Percentiles rank a stretch among this genome's conserved stretches.
Conservation (phyloP, 768 basidiomycete species). For the Boletus fagicola region DNA sequence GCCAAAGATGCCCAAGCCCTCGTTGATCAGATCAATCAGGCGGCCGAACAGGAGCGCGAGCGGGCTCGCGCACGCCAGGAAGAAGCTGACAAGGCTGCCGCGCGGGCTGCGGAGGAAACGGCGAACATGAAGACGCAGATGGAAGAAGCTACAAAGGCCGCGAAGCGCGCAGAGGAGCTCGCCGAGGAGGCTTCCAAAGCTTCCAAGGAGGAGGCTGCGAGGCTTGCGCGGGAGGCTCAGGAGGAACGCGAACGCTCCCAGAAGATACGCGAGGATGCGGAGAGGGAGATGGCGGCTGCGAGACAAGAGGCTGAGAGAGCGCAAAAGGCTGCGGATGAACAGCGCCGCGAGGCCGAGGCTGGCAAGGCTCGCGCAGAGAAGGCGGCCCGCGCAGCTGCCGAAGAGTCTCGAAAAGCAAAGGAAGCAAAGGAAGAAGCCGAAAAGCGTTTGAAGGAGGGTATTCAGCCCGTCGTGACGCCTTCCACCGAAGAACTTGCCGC, state of each 20-base stretch:
- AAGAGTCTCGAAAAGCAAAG: constrained; percentile 9
- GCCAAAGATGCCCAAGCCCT: constrained; percentile 7
- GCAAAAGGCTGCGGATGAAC: constrained; percentile 16
- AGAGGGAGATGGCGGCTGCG: constrained; percentile 12
- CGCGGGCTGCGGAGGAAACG: constrained; percentile 3
- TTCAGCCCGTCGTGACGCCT: constrained; percentile 23
- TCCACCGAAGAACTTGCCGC: constrained; percentile 10
- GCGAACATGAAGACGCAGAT: constrained; percentile 15
- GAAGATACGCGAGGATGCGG: constrained; percentile 17
- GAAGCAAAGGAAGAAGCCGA: constrained; percentile 18
- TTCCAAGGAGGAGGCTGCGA: constrained; percentile 16
- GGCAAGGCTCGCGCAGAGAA: constrained; percentile 19
- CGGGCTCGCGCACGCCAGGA: constrained; percentile 6
- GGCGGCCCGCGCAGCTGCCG: constrained; percentile 9
- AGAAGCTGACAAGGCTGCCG: constrained; percentile 5
- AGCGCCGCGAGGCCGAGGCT: constrained; percentile 17
- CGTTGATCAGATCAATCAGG: background rate
- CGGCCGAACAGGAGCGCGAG: constrained; percentile 15
- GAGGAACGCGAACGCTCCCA: constrained; percentile 15
- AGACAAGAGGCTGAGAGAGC: constrained; percentile 15
- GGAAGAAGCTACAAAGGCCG: constrained; percentile 1
- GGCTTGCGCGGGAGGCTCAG: constrained; percentile 9
- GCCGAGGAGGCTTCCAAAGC: constrained; percentile 7
- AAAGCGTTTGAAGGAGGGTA: constrained; percentile 19
- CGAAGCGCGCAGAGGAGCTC: constrained; percentile 4